Conservation (phyloP, 2,329 filamentous ascomycete species). For the Calonectria leucothoes region DNA sequence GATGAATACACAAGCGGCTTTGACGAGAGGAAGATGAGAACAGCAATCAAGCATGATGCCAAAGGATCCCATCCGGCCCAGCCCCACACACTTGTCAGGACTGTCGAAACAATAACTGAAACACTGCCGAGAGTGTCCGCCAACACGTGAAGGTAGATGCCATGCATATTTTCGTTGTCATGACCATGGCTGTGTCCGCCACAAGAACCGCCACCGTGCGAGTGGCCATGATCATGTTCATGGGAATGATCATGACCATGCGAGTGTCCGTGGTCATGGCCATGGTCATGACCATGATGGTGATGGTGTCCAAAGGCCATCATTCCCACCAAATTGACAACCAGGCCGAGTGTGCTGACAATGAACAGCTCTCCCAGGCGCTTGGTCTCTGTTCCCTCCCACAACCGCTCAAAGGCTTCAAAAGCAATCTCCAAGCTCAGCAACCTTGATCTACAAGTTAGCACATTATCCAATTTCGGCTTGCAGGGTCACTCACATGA, state of each 20-base stretch:
- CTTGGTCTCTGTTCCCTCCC: slow-evolving; percentile 85
- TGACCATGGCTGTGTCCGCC: slow-evolving; percentile 61
- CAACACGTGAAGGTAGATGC: slow-evolving; percentile 94
- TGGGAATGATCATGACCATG: slow-evolving; percentile 45
- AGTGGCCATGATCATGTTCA: slow-evolving; percentile 55
- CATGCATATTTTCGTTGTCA: slow-evolving; percentile 97
- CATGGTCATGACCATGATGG: slow-evolving; percentile 57
- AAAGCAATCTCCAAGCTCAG: slow-evolving; percentile 97
- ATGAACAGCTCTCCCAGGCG: slow-evolving; percentile 87
- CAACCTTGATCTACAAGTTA: slow-evolving; percentile 64
- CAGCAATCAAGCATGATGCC: slow-evolving; percentile 91
- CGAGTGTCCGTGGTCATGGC: slow-evolving; percentile 41
- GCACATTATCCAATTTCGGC: neutral
- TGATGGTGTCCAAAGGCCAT: slow-evolving; percentile 82
- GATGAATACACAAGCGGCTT: slow-evolving; percentile 88
- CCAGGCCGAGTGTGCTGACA: slow-evolving; percentile 86
- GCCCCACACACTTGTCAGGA: slow-evolving; percentile 85
- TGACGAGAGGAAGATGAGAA: slow-evolving; percentile 93
- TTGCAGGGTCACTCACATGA: slow-evolving; percentile 72
- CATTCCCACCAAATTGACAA: slow-evolving; percentile 94
- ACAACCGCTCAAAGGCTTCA: slow-evolving; percentile 89
- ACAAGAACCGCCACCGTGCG: slow-evolving; percentile 52
- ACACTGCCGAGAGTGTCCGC: slow-evolving; percentile 95
- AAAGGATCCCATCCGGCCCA: slow-evolving; percentile 97
- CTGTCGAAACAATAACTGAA: slow-evolving; percentile 92